Conservation (phyloP, 192 early-diverging fungal genomes). For the Jimgerdemannia flammicorona region DNA sequence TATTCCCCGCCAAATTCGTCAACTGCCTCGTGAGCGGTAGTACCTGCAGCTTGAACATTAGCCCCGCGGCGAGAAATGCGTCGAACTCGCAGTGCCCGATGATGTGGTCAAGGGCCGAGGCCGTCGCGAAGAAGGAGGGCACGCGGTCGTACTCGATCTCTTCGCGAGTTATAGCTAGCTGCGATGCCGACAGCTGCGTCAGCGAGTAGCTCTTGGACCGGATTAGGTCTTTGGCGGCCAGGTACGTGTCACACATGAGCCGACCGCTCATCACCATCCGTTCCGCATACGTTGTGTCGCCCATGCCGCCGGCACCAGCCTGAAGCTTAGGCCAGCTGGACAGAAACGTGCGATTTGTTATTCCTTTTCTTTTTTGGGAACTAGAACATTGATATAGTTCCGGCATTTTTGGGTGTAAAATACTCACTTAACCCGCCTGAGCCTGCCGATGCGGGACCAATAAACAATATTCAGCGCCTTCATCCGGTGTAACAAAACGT, state of each 20-base stretch:
- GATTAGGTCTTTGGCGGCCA: slow-evolving; percentile 83
- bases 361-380: neutral
- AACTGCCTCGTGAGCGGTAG: slow-evolving; percentile 90
- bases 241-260: slow-evolving; percentile 91
- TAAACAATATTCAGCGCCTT: slow-evolving; percentile 67
- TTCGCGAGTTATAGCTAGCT: slow-evolving; percentile 74
- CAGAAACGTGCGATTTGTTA: neutral
- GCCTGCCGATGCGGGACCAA: slow-evolving; percentile 88
- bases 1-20: slow-evolving; percentile 90
- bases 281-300: slow-evolving; percentile 75
- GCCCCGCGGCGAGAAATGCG: slow-evolving; percentile 66
- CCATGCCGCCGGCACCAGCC: slow-evolving; percentile 71
- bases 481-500: slow-evolving; percentile 92
- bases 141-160: slow-evolving; percentile 84
- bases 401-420: neutral
- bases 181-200: slow-evolving; percentile 67
- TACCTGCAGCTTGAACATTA: slow-evolving; percentile 90
- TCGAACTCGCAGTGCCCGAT: slow-evolving; percentile 82
- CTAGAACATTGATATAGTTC: neutral
- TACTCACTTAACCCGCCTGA: slow-evolving; percentile 66
- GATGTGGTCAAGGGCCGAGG: slow-evolving; percentile 61
- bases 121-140: slow-evolving; percentile 59
- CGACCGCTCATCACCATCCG: slow-evolving; percentile 78
- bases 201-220: slow-evolving; percentile 83
- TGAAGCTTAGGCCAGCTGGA: slow-evolving; percentile 83